Base-by-base conservation (phyloP, 768 basidiomycete genomes). In the Amanita exitialis region DNA sequence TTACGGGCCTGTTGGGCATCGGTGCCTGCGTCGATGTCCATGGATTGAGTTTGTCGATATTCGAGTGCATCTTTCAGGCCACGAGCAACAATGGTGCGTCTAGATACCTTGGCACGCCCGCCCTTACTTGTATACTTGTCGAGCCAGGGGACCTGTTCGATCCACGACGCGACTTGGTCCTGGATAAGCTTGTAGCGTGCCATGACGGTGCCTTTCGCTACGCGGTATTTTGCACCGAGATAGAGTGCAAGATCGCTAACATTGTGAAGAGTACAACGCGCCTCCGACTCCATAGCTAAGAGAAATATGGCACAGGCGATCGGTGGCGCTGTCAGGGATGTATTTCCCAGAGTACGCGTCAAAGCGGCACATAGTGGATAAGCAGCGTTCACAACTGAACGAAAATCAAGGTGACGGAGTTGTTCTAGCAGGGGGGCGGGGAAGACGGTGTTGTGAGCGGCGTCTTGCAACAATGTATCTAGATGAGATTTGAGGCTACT, bases 111-210 rank as follows among this genome's bases (percentile, higher is more conserved):
- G 13, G 82, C 76, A 9, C 80, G 73, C 0, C 82, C 77, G 41
- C 67, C 64, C 55, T 66, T 74, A 63, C 57, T 63, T 44, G 69
- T 63, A 54, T 80, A 81, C 42, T 78, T 74, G 54, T 79, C 74
- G 9, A 89, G 68, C 89, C 88, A 91, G 4, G 86, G 84, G 3
- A 90, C 71, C n/a, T 77, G 74, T 44, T 74, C 69, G 23, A 80
- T 76, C 73, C 79, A 80, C 50, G 72, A 66, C 32, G 74, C 74
- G 28, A 89, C 65, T 50, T 76, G 64, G 57, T 84, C 79, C 58
- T 81, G 80, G 25, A 87, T 62, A 34, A 69, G 56, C 61, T 80
- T 83, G 66, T 90, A 90, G 3, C 86, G 79, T 25, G 75, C 67
- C 77, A 86, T 79, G 23, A 88, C 75, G 42, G 77, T 71, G 27